A percentile compares a stretch with the other conserved stretches of the same genome.
Evolutionary conservation across 768 basidiomycete genomes (phyloP).

Genomic region (Neoboletus magnificus): DNA sequence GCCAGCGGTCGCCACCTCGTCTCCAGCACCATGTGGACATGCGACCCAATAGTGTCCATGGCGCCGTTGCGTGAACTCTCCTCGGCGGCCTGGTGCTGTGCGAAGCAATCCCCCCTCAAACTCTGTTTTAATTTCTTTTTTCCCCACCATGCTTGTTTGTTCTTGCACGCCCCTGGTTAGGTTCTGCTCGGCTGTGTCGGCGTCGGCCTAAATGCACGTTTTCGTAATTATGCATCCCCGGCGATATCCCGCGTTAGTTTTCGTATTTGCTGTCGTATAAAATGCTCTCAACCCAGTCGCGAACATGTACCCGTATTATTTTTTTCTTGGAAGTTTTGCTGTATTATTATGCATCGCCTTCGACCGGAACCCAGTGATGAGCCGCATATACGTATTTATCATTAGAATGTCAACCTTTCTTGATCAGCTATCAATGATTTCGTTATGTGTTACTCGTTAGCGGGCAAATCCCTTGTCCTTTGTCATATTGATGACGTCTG

Average conservation of each 20-base stretch:
- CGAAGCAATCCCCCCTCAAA: conserved; percentile 2
- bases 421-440: conserved; percentile 28
- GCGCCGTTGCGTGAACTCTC: conserved; percentile 27
- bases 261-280: conserved; percentile 27
- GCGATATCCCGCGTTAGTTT: conserved; percentile 15
- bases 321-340: conserved; percentile 31
- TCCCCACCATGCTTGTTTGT: conserved; percentile 6
- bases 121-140: conserved; percentile 9
- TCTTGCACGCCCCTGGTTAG: conserved; percentile 25
- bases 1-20: conserved; percentile 33
- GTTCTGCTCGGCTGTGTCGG: conserved; percentile 11
- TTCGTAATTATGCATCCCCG: conserved; percentile 18
- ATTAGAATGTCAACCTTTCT: conserved; percentile 17
- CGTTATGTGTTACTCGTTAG: conserved; percentile 8
- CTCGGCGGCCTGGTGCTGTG: conserved; percentile 20
- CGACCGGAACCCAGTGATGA: conserved; percentile 11
- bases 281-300: conserved; percentile 13
- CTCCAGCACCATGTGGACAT: conserved; percentile 34
- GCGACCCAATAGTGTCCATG: conserved; percentile 29
- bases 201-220: conserved; percentile 4
- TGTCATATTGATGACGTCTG: conserved; percentile 7
- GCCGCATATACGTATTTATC: conserved; percentile 20
- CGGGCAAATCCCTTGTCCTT: conserved; percentile 16
- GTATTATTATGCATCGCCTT: conserved; percentile 27
- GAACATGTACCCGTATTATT: conserved; percentile 24